These are phyloP conservation scores for Coemansia guatemalensis DNA, from an alignment of 192 early-diverging fungal species.

Conservation along the genomic window DNA sequence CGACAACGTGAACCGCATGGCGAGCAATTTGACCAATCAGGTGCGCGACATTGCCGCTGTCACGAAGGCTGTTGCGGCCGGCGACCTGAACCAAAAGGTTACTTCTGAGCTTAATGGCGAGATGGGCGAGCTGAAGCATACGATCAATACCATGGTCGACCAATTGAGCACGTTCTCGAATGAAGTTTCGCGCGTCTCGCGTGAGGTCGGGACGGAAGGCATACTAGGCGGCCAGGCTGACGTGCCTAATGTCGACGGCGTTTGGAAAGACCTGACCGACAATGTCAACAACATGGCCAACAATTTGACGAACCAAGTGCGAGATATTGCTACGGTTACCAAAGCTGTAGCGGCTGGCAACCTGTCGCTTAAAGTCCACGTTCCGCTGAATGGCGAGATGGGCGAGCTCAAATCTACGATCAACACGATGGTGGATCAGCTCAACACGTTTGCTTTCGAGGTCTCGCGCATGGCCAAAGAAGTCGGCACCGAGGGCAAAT, in stretches of 20 bases:
- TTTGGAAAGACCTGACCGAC: conserved; percentile 56
- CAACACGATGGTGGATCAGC: conserved; percentile 64
- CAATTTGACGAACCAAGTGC: conserved; percentile 60
- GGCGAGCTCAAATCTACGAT: conserved; percentile 58
- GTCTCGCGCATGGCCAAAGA: conserved; percentile 62
- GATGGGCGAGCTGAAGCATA: conserved; percentile 57
- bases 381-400: conserved; percentile 59
- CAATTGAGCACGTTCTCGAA: conserved; percentile 59
- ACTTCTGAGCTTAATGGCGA: conserved; percentile 58
- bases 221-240: conserved; percentile 60
- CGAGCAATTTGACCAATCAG: conserved; percentile 62
- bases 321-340: conserved; percentile 60
- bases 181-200: conserved; percentile 64
- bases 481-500: conserved; percentile 63
- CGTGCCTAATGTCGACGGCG: conserved; percentile 54
- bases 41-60: conserved; percentile 60
- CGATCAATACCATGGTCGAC: conserved; percentile 65
- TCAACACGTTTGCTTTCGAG: conserved; percentile 57
- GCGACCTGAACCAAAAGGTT: conserved; percentile 57
- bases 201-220: conserved; percentile 66
- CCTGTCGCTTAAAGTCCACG: conserved; percentile 56
- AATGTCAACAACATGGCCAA: conserved; percentile 62
- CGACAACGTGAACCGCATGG: conserved; percentile 62
- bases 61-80: conserved; percentile 60
- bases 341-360: conserved; percentile 60